Evolutionary conservation across 2,329 filamentous ascomycete genomes (phyloP), one percentile per base, ranked within the genome.

Genomic region (Cylindrodendrum hubeiense): DNA sequence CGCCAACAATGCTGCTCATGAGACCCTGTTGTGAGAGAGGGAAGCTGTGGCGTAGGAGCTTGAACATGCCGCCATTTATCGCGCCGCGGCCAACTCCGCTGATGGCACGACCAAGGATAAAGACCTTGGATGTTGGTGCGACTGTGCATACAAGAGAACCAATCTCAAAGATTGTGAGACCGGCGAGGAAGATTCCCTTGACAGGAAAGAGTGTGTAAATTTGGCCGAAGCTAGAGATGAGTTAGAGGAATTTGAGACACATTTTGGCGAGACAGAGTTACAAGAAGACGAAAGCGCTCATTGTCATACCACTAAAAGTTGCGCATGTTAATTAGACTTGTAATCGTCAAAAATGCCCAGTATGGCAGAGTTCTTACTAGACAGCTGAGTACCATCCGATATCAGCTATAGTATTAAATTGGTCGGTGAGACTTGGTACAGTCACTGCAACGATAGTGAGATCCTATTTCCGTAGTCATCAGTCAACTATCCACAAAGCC

Each of bases 101-200:
- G 5, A 81, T 63, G 3, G 79, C 79, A 1, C 80, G 77, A 1
- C 80, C 80, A 17, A 80, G 66, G 26, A 82, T 79, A 26, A 82
- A 77, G 21, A 74, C 64, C 1, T 75, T 71, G 0, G 80, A 81
- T 2, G 67, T 76, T 0, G 79, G 76, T 2, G 79, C 79, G 0
- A 77, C 61, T 0, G 77, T 80, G 26, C 78, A 81, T 9, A 81
- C 67, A 7, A 81, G 59, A 17, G 76, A 76, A 1, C 80, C 80
- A 2, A 70, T 51, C 13, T 78, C 77, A 30, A 79, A 79, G 6
- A 78, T 59, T 5, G 67, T 66, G 12, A 79, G 68, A 1, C 74
- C 73, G 9, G 66, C 54, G 2, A 78, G 62, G 44, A 75, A 79
- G 12, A 77, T 56, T 4, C 39, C 61, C 54, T 79, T 79, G 28